Evolutionary conservation across 208 protist species (phyloP).

Genomic region (Angomonas deanei): DNA sequence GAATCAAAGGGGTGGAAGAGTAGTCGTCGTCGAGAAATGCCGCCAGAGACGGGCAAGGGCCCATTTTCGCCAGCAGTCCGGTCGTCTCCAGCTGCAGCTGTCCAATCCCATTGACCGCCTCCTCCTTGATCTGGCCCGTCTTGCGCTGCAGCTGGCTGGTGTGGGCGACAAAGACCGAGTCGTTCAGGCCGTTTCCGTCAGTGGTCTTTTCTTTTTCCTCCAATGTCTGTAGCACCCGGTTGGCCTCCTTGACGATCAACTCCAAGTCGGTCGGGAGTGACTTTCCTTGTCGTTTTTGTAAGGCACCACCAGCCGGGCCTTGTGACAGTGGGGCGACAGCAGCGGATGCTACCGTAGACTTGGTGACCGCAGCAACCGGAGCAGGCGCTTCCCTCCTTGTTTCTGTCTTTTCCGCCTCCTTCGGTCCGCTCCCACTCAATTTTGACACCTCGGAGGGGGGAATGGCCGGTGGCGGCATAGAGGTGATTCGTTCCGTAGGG

Average conservation of each 20-base stretch:
- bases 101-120: slow-evolving; percentile 12
- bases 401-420: not conserved
- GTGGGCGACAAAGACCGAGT: not conserved
- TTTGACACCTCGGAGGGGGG: not conserved
- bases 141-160: slow-evolving; percentile 2
- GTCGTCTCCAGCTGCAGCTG: slow-evolving; percentile 25
- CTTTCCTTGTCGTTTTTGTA: not conserved
- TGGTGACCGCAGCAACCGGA: not conserved
- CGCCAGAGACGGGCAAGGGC: slow-evolving; percentile 22
- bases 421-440: not conserved
- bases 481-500: not conserved
- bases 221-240: not conserved
- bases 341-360: not conserved
- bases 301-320: not conserved
- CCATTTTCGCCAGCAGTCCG: slow-evolving; percentile 21
- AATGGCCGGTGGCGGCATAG: not conserved
- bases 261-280: too few species aligned
- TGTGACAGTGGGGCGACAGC: not conserved
- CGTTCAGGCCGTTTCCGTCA: not conserved
- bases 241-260: not conserved
- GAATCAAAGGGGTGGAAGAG: slow-evolving; percentile 22
- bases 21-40: slow-evolving; percentile 27
- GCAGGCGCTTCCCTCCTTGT: not conserved
- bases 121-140: slow-evolving; percentile 18
- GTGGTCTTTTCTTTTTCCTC: not conserved